phyloP scores from a whole-genome alignment of 1,284 basidiomycete species.

The Entoloma clypeatum region DNA sequence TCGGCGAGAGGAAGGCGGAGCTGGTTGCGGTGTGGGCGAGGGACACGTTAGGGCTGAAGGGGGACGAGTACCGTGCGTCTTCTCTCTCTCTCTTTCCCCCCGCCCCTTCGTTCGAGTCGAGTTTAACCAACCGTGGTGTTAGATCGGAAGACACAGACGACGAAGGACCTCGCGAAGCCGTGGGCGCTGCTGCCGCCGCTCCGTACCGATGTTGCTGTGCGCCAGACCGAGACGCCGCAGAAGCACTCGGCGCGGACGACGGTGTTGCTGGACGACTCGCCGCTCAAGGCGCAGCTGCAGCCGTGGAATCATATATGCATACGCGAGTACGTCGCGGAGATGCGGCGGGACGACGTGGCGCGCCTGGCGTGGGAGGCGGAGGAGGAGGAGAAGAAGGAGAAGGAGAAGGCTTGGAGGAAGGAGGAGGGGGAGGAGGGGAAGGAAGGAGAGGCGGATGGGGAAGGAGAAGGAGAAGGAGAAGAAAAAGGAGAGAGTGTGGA shows the following conservation, averaged over 20 bases:
- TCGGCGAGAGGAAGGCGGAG: conserved; percentile 39
- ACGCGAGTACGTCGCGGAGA: conserved; percentile 53
- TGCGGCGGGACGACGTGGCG: conserved; percentile 34
- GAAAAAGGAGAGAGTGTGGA: not conserved
- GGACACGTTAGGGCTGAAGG: conserved; percentile 65
- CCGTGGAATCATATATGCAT: conserved; percentile 79
- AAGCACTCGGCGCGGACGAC: conserved; percentile 65
- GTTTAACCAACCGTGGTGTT: conserved; percentile 3
- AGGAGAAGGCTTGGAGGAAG: not conserved
- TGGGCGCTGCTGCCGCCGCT: conserved; percentile 57
- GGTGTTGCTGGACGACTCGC: conserved; percentile 80
- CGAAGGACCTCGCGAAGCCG: conserved; percentile 73
- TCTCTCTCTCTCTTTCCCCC: conserved; percentile 9
- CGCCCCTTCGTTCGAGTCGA: conserved; percentile 11
- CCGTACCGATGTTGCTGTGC: too few species aligned
- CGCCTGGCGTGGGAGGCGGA: not conserved
- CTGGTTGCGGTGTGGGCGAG: conserved; percentile 75
- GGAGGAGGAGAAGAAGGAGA: not conserved
- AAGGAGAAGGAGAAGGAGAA: not conserved
- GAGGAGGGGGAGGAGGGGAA: not conserved
- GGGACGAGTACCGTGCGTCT: conserved; percentile 58
- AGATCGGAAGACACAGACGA: conserved; percentile 65
- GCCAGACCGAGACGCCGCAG: too few species aligned
- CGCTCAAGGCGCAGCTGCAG: conserved; percentile 73
- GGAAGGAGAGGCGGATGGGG: not conserved